phyloP scores from a whole-genome alignment of 306 rosid species.

The Dryas octopetala region DNA sequence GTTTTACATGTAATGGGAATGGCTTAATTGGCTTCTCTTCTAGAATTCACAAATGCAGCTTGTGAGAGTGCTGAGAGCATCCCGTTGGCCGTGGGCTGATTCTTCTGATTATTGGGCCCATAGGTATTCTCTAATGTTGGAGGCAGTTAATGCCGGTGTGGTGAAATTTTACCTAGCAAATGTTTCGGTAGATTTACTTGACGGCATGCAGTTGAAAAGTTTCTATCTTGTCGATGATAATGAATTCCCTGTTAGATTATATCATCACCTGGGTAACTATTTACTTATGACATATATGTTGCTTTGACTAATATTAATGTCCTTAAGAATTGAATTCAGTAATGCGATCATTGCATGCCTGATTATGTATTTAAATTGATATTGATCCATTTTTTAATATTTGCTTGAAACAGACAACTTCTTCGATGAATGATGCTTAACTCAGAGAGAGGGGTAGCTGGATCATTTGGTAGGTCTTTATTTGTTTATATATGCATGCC shows the following conservation, averaged over 20 bases:
- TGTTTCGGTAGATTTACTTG: neutral
- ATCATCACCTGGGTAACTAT: neutral
- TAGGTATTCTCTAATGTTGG: neutral
- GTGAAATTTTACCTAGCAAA: neutral
- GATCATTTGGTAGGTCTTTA: too few species aligned
- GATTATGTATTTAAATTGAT: neutral
- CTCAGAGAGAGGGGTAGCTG: too few species aligned
- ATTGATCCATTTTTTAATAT: neutral
- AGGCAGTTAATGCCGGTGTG: neutral
- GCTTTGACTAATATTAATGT: too few species aligned
- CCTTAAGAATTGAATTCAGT: too few species aligned
- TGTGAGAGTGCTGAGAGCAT: neutral
- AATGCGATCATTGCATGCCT: too few species aligned
- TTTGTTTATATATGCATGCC: too few species aligned
- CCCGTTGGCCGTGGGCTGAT: neutral
- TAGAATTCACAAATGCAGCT: neutral
- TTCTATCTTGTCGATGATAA: neutral
- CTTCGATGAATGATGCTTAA: neutral
- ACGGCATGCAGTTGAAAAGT: neutral
- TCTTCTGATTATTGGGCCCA: too few species aligned
- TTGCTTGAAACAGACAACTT: neutral
- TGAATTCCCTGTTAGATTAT: neutral
- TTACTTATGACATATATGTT: too few species aligned
- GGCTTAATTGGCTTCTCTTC: neutral
- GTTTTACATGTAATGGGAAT: too few species aligned